These are phyloP conservation scores for Nicotiana noctiflora DNA, from an alignment of 257 asterid species.

Conservation along the genomic window DNA sequence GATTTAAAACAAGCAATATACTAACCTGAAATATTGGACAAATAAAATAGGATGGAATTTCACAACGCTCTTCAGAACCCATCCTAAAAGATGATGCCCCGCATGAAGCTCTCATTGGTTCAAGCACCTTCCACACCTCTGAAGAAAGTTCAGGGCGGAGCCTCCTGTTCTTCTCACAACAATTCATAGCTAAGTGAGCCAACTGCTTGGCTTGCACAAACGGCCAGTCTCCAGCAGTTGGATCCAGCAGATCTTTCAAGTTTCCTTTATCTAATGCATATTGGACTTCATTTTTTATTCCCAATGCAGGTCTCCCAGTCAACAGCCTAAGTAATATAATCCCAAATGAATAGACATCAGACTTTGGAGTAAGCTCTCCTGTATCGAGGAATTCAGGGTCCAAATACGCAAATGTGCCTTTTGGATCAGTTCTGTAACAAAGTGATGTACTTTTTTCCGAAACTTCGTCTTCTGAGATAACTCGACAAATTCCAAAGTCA, in stretches of 20 bases:
- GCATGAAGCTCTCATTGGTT: slow-evolving; percentile 70
- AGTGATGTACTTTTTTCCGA: slow-evolving; percentile 30
- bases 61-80: slow-evolving; percentile 41
- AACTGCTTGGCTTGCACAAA: slow-evolving; percentile 89
- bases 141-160: slow-evolving; percentile 73
- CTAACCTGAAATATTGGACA: slow-evolving; percentile 96
- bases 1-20: not conserved
- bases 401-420: slow-evolving; percentile 57
- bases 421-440: slow-evolving; percentile 50
- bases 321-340: slow-evolving; percentile 59
- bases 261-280: slow-evolving; percentile 55
- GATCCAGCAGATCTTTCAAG: slow-evolving; percentile 60
- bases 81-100: slow-evolving; percentile 47
- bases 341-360: slow-evolving; percentile 87
- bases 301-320: slow-evolving; percentile 69
- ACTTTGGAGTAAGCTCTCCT: slow-evolving; percentile 77
- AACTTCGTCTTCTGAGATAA: slow-evolving; percentile 30
- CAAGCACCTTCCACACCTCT: slow-evolving; percentile 76
- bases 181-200: slow-evolving; percentile 70
- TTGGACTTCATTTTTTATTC: slow-evolving; percentile 59
- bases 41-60: slow-evolving; percentile 57
- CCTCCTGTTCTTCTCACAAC: slow-evolving; percentile 41
- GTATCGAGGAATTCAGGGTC: slow-evolving; percentile 74
- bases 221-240: slow-evolving; percentile 98
- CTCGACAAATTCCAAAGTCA: slow-evolving; percentile 71